Base-by-base conservation (phyloP, 805 yeast species). In the Kodamaea hsintzibuensis region DNA sequence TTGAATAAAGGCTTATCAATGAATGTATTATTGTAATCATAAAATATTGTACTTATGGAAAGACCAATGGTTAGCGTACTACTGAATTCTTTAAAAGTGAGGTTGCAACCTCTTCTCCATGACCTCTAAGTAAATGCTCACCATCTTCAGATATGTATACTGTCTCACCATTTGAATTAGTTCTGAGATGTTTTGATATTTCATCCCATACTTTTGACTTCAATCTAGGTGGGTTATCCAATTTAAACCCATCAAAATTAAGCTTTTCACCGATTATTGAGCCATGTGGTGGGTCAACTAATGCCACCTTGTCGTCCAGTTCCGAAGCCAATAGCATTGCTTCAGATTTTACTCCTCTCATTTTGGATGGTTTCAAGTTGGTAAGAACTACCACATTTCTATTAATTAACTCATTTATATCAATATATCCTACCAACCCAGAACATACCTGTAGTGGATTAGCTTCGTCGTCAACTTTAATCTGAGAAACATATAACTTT, bases 291-390 rank as follows among this genome's bases (percentile, higher is more conserved):
- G 86, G 83, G 2, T 50, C 53, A 0, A 84, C 78, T 5, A 82
- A 65, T 46, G 78, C 84, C 3, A 83, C 83, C 1, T 55, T 37
- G 7, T 47, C 57, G 5, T 39, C 53, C 0, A 50, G 37, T 19
- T 65, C 81, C 1, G 88, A 84, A n/a, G 89, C 89, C 17, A 86
- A 62, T 1, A 86, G 61, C 90, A 86, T 86, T 0, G 87, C 89
- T 57, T 84, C 82, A 1, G 88, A 83, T 42, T 62, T 64, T 17
- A 80, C 77, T 1, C 90, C 90, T 56, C 89, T 70, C 80, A 86
- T 79, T 62, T 83, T 84, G 9, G 83, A 75, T 2, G 84, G 80
- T 59, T 84, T 85, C 65, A 86, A 66, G 60, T 86, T 86, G 5
- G 79, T 75, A 17, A 84, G 72, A 1, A 86, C 70, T 0, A 84